A percentile compares a stretch with the other conserved stretches of the same genome.
Conservation (phyloP, 305 asterid genomes). For the Caryopteris hybrid region DNA sequence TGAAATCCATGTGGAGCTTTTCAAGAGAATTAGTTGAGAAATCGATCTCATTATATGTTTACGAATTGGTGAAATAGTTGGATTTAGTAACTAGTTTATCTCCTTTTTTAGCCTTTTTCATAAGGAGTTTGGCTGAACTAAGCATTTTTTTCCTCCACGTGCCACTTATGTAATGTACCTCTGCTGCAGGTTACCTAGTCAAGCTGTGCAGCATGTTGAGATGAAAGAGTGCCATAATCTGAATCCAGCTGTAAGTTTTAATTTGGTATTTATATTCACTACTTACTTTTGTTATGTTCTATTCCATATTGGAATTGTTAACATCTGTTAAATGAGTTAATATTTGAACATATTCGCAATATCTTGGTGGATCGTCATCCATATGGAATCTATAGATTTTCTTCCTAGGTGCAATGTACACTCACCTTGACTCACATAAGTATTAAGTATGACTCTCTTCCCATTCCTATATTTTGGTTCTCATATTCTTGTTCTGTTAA, state of each 20-base stretch:
- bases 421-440: neutral
- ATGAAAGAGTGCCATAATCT: slow-evolving; percentile 22
- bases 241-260: slow-evolving; percentile 39
- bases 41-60: neutral
- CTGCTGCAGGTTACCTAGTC: slow-evolving; percentile 41
- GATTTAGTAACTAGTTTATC: neutral
- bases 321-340: slow-evolving; percentile 1
- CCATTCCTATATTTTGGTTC: slow-evolving; percentile 1
- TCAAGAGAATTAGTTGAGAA: neutral
- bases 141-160: slow-evolving; percentile 7
- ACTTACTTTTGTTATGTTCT: neutral
- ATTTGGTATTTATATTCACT: neutral
- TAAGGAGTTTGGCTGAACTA: neutral
- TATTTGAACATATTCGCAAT: neutral
- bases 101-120: neutral
- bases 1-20: neutral
- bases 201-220: slow-evolving; percentile 31
- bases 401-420: neutral
- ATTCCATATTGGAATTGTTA: slow-evolving; percentile 5
- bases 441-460: neutral
- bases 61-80: neutral
- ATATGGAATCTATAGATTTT: neutral
- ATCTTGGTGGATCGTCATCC: neutral
- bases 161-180: slow-evolving; percentile 13
- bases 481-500: neutral